These are phyloP conservation scores for Boletus fagicola DNA, from an alignment of 768 basidiomycete genomes.

Conservation along the genomic window DNA sequence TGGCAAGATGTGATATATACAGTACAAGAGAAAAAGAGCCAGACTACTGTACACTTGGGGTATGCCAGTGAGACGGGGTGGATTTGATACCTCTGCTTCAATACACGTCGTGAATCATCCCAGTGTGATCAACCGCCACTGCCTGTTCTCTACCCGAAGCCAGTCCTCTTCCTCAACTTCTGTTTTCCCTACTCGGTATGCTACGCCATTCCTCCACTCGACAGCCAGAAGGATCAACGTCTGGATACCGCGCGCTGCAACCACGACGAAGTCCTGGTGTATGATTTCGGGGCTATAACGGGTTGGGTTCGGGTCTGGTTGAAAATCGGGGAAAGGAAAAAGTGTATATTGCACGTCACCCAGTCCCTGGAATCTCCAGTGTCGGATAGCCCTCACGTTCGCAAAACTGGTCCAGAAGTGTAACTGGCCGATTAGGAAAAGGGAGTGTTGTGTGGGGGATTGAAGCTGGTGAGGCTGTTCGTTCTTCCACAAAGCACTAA, in stretches of 20 bases:
- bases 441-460: background rate
- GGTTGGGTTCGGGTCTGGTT: background rate
- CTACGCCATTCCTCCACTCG: constrained; percentile 15
- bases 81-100: background rate
- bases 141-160: constrained; percentile 1
- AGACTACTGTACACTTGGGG: background rate
- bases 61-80: background rate
- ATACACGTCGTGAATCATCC: background rate
- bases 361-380: rapidly evolving
- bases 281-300: background rate
- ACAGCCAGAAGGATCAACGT: constrained; percentile 8
- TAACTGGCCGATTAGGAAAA: background rate
- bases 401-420: constrained; percentile 16
- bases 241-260: background rate
- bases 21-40: too few species aligned
- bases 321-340: background rate
- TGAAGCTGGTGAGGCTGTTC: background rate
- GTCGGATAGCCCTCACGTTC: background rate
- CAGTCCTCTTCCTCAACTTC: background rate
- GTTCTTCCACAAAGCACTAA: background rate
- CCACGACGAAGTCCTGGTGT: constrained; percentile 9
- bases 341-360: background rate
- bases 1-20: too few species aligned
- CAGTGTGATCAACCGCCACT: constrained; percentile 13
- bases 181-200: constrained; percentile 8